Evolutionary conservation across 768 basidiomycete genomes (phyloP), one percentile per base, ranked within the genome.

Genomic region (Trametes coccinea): DNA sequence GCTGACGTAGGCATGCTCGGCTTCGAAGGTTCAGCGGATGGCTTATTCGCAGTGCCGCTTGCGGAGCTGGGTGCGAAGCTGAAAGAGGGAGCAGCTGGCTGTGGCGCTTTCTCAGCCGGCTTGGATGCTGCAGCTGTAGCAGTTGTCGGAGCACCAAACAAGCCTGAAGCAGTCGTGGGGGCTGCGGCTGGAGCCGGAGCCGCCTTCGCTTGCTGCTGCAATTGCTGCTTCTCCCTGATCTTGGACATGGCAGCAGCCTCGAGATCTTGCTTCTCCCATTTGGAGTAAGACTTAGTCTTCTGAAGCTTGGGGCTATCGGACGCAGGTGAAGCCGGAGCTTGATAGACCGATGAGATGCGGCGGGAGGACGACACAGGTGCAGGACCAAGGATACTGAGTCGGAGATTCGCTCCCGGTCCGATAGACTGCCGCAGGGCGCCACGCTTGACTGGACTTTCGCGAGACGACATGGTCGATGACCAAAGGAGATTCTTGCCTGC

Each of bases 251-350:
- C 89, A 45, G 84, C 83, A 3, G 91, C 91, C 67, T 93, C 91
- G 33, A 90, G 72, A 66, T 93, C 90, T 72, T 93, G 90, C 62
- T 91, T 92, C 72, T 93, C 91, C 89, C 89, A 92, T 74, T 90
- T 92, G 3, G 89, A 88, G 66, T 85, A 87, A 17, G 79, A 78
- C 65, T 77, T 79, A 2, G 76, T 73, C 46, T 71, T 65, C 30
- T 73, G 71, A 14, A 78, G 67, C 56, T 85, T 85, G 5, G 88
- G 86, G 66, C 82, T 85, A 62, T 87, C 84, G 41, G 63, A 59
- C 59, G 67, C 59, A 57, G 75, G 65, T 2, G 71, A 69, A 22
- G 66, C 57, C 51, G 68, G 67, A 17, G 61, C 60, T 39, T 71
- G 71, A 11, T 59, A 63, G 27, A 74, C 70, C 27, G 80, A 77